Conservation (phyloP, 148 eudicot species). For the Vaccinium vitisidaea region DNA sequence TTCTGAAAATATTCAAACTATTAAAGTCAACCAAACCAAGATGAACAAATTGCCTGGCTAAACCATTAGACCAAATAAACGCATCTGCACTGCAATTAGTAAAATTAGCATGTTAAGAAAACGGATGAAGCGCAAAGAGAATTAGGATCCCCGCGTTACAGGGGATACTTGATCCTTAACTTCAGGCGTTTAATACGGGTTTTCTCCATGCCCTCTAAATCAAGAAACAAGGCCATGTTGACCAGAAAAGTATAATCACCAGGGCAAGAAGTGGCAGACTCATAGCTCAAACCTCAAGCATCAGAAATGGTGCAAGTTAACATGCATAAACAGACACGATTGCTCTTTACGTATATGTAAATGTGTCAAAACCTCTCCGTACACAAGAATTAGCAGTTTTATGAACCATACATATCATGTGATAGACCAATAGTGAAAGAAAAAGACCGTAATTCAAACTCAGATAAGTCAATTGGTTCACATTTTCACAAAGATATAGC, state of each 20-base stretch:
- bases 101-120: neutral
- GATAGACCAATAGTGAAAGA: neutral
- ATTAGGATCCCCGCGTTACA: neutral
- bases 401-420: neutral
- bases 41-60: neutral
- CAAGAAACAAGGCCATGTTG: neutral
- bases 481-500: neutral
- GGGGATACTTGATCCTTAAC: neutral
- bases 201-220: neutral
- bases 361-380: neutral
- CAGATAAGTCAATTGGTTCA: neutral
- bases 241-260: neutral
- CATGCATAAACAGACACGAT: neutral
- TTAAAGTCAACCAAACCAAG: neutral
- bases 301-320: neutral
- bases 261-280: neutral
- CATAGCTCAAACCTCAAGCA: neutral
- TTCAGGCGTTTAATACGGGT: neutral
- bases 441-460: neutral
- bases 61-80: too few relatives aligned
- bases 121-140: neutral
- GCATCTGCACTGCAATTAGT: too few relatives aligned
- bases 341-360: neutral
- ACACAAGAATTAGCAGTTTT: neutral
- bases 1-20: neutral